A percentile compares a stretch with the other conserved stretches of the same genome.
These are phyloP conservation scores for Macrocystidia cucumis DNA, from an alignment of 1,284 basidiomycete species.

Conservation along the genomic window DNA sequence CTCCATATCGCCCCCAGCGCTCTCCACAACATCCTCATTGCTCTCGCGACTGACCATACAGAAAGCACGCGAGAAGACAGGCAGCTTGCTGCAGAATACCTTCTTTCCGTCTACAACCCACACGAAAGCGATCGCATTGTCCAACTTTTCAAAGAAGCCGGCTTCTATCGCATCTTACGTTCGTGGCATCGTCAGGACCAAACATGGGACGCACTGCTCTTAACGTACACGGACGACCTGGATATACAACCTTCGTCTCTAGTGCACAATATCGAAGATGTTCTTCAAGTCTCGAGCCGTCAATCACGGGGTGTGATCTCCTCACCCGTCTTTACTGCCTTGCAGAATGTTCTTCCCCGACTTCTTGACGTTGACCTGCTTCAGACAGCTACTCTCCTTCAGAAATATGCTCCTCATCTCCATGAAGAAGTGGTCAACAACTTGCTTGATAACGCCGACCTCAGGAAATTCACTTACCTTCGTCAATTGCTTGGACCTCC, in stretches of 20 bases:
- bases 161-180: slow-evolving; percentile 88
- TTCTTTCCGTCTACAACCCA: slow-evolving; percentile 90
- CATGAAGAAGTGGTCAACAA: slow-evolving; percentile 53
- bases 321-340: slow-evolving; percentile 39
- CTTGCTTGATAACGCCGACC: slow-evolving; percentile 35
- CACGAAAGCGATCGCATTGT: slow-evolving; percentile 67
- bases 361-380: slow-evolving; percentile 58
- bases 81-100: slow-evolving; percentile 90
- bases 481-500: slow-evolving; percentile 65
- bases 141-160: slow-evolving; percentile 70
- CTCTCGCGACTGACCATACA: slow-evolving; percentile 71
- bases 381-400: slow-evolving; percentile 70
- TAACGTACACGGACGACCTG: slow-evolving; percentile 73
- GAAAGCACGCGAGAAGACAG: slow-evolving; percentile 82
- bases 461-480: slow-evolving; percentile 73
- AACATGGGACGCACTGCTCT: slow-evolving; percentile 70
- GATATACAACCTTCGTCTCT: slow-evolving; percentile 55
- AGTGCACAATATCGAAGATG: slow-evolving; percentile 58
- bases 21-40: slow-evolving; percentile 72
- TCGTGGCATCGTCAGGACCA: slow-evolving; percentile 71
- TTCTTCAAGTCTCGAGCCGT: slow-evolving; percentile 40
- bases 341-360: slow-evolving; percentile 52
- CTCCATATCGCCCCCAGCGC: slow-evolving; percentile 63
- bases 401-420: slow-evolving; percentile 55
- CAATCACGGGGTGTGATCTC: slow-evolving; percentile 40